Percentiles rank a stretch among this genome's conserved stretches.
Evolutionary conservation across 2,329 filamentous ascomycete species (phyloP).

Genomic region (Oidium heveae): DNA sequence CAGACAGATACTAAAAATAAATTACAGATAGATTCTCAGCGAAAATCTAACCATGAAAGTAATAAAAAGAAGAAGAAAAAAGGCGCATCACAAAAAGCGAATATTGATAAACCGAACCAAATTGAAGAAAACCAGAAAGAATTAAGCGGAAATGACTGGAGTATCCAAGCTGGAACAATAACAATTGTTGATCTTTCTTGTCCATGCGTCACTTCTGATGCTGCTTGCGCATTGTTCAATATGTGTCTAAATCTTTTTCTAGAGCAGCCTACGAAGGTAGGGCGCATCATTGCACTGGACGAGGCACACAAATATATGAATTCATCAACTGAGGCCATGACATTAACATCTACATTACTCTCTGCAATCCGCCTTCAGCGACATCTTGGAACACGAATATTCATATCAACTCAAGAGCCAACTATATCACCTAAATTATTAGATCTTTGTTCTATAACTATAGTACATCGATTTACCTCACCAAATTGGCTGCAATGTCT

Average conservation of each 20-base stretch:
- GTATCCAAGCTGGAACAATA: slow-evolving; percentile 4
- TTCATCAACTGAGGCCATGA: slow-evolving; percentile 24
- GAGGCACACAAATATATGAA: slow-evolving; percentile 61
- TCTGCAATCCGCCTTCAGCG: slow-evolving; percentile 43
- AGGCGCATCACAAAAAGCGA: not conserved
- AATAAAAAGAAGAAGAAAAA: too few species aligned
- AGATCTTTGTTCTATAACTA: slow-evolving; percentile 41
- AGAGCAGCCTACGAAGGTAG: slow-evolving; percentile 20
- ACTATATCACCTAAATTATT: slow-evolving; percentile 42
- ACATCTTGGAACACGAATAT: slow-evolving; percentile 36
- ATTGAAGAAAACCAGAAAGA: not conserved
- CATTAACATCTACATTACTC: slow-evolving; percentile 35
- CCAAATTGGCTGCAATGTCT: slow-evolving; percentile 28
- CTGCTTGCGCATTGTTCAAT: slow-evolving; percentile 47
- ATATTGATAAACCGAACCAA: not conserved
- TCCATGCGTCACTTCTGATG: slow-evolving; percentile 39
- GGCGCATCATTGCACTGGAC: slow-evolving; percentile 43
- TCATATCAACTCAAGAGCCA: slow-evolving; percentile 58
- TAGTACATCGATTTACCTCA: slow-evolving; percentile 47
- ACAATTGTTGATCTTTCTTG: slow-evolving; percentile 51
- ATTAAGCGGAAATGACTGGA: slow-evolving; percentile 7
- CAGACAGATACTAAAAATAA: not conserved
- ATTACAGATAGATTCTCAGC: too few species aligned
- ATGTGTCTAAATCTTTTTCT: slow-evolving; percentile 43
- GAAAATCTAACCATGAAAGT: too few species aligned